Conservation (phyloP, 2,329 filamentous ascomycete genomes). For the Alternaria postmessia region DNA sequence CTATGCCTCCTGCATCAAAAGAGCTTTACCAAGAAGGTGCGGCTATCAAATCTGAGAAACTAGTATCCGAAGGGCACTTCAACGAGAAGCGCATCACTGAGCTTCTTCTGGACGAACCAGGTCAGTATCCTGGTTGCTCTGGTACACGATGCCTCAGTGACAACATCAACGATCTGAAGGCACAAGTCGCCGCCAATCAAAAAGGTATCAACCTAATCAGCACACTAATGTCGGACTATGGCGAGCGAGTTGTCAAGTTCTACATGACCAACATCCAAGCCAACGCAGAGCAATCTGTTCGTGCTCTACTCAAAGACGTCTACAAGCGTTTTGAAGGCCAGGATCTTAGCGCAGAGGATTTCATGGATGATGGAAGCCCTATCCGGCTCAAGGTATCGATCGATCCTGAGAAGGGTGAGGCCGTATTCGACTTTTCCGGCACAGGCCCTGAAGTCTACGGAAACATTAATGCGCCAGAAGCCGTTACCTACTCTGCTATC, state of each 20-base stretch:
- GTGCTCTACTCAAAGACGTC: conserved; percentile 76
- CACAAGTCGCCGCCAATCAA: conserved; percentile 85
- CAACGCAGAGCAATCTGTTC: conserved; percentile 79
- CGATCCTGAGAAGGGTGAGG: conserved; percentile 75
- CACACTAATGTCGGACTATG: conserved; percentile 78
- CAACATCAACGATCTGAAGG: conserved; percentile 86
- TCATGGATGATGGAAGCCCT: conserved; percentile 86
- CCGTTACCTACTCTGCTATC: conserved; percentile 83
- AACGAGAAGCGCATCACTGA: conserved; percentile 79
- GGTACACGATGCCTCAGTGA: conserved; percentile 82
- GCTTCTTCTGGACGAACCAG: conserved; percentile 75
- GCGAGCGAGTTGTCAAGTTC: conserved; percentile 77
- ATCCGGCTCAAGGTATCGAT: conserved; percentile 80
- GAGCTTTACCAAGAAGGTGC: conserved; percentile 66
- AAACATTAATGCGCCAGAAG: conserved; percentile 82
- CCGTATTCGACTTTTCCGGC: conserved; percentile 79
- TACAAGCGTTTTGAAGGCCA: conserved; percentile 72
- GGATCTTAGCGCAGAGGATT: conserved; percentile 77
- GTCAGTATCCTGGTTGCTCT: conserved; percentile 76
- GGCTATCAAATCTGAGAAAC: conserved; percentile 66
- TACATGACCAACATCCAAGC: conserved; percentile 86
- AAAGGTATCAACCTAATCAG: conserved; percentile 83
- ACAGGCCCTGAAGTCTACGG: conserved; percentile 82
- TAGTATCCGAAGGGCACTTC: conserved; percentile 79
- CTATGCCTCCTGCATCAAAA: conserved; percentile 80